phyloP scores from a whole-genome alignment of 768 basidiomycete genomes.

The Russula lepida region DNA sequence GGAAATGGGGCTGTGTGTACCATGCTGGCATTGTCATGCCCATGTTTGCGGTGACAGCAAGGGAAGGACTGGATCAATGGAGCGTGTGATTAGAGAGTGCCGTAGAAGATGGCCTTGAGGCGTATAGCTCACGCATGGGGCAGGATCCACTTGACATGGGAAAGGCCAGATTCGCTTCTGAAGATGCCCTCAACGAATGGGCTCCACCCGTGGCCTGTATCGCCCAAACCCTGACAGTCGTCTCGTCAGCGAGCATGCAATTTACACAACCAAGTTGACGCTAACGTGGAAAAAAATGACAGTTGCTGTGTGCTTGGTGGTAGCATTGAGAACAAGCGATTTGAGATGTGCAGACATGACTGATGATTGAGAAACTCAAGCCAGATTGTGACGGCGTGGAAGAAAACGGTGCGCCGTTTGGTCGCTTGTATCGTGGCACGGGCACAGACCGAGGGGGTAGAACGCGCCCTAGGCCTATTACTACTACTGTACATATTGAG shows the following conservation, averaged over 20 bases:
- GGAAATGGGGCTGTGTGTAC: constrained; percentile 30
- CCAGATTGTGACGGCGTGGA: neutral
- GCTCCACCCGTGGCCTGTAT: constrained; percentile 67
- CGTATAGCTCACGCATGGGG: constrained; percentile 60
- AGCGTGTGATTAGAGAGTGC: neutral
- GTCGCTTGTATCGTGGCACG: too few species aligned
- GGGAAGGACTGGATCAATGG: constrained; percentile 13
- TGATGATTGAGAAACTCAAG: neutral
- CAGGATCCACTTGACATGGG: constrained; percentile 84
- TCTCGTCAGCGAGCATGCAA: neutral
- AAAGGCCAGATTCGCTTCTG: constrained; percentile 41
- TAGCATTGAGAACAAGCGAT: constrained; percentile 27
- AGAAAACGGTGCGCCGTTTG: neutral
- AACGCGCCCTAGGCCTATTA: too few species aligned
- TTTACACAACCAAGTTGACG: neutral
- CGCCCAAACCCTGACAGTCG: constrained; percentile 57
- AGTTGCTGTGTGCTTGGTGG: constrained; percentile 68
- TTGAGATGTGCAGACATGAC: constrained; percentile 8
- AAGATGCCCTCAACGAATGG: constrained; percentile 62
- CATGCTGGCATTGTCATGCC: constrained; percentile 73
- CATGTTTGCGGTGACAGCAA: constrained; percentile 63
- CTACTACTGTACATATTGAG: too few species aligned
- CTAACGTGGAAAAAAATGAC: constrained; percentile 87
- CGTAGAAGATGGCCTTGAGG: constrained; percentile 3
- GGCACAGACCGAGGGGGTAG: too few species aligned